These are phyloP conservation scores for Perkinsus chesapeaki DNA, from an alignment of 169 alveolate species.

Conservation along the genomic window DNA sequence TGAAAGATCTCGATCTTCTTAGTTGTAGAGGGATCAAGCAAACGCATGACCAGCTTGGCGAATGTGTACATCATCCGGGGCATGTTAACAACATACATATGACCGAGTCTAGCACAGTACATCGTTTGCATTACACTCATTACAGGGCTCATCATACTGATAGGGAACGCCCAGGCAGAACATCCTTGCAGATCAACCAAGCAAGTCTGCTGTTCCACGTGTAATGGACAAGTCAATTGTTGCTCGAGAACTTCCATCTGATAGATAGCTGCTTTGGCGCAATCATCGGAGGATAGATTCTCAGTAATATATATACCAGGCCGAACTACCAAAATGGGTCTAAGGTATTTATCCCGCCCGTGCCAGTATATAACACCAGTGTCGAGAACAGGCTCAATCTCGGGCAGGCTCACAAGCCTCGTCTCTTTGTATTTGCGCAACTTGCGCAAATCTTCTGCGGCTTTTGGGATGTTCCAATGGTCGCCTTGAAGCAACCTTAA, in stretches of 20 bases:
- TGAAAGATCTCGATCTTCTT: neutral
- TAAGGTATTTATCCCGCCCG: constrained; percentile 27
- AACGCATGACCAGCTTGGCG: neutral
- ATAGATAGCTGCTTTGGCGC: constrained; percentile 16
- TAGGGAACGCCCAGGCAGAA: constrained; percentile 32
- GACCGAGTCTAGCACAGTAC: neutral
- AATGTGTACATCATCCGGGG: neutral
- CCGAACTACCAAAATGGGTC: constrained; percentile 29
- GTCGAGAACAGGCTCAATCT: neutral
- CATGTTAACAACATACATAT: neutral
- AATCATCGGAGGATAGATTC: neutral
- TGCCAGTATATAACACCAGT: constrained; percentile 30
- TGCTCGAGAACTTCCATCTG: constrained; percentile 30
- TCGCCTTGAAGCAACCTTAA: neutral
- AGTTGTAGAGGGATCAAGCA: neutral
- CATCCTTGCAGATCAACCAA: constrained; percentile 24
- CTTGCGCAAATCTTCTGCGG: neutral
- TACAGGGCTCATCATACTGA: constrained; percentile 25
- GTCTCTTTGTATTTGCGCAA: neutral
- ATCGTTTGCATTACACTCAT: neutral
- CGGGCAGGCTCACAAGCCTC: neutral
- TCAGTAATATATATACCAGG: neutral
- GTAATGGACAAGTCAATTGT: constrained; percentile 28
- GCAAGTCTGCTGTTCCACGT: constrained; percentile 26
- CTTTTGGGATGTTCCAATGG: neutral